Conservation (phyloP, 352 stramenopile genomes). For the Phytophthora sp. region DNA sequence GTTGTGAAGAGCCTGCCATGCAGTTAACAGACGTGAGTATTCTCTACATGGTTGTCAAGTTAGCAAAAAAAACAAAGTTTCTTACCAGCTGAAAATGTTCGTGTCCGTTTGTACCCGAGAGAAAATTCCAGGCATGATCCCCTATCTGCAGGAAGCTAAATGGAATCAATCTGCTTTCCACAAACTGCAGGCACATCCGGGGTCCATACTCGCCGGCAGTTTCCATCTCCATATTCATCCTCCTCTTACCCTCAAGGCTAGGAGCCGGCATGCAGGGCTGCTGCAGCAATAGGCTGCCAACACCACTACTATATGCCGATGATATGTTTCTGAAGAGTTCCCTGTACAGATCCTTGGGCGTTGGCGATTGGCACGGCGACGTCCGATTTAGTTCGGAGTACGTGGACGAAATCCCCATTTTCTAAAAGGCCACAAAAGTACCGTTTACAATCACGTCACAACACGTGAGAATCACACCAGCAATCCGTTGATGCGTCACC, state of each 20-base stretch:
- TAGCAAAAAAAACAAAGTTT: too few species aligned
- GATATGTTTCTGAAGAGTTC: slow-evolving; percentile 48
- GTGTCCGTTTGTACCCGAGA: slow-evolving; percentile 34
- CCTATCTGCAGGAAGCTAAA: slow-evolving; percentile 40
- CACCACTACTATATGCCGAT: slow-evolving; percentile 32
- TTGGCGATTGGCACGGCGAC: background rate
- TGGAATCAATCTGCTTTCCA: slow-evolving; percentile 47
- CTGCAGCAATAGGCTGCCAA: slow-evolving; percentile 37
- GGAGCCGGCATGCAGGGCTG: slow-evolving; percentile 32
- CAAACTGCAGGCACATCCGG: slow-evolving; percentile 54
- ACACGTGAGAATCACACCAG: slow-evolving; percentile 5
- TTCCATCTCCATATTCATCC: slow-evolving; percentile 62
- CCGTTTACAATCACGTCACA: slow-evolving; percentile 1
- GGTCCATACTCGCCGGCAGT: slow-evolving; percentile 34
- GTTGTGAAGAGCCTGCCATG: slow-evolving; percentile 44
- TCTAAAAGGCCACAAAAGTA: slow-evolving; percentile 16
- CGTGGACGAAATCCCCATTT: slow-evolving; percentile 25
- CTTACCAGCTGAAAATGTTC: slow-evolving; percentile 49
- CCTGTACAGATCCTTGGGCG: slow-evolving; percentile 43
- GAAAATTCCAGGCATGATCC: slow-evolving; percentile 51
- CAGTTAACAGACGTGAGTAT: slow-evolving; percentile 10
- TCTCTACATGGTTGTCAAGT: background rate
- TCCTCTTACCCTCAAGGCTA: slow-evolving; percentile 31
- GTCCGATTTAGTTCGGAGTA: background rate
- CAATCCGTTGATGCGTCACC: background rate